Conservation (phyloP, 345 rosid species). For the Theobroma cacao region DNA sequence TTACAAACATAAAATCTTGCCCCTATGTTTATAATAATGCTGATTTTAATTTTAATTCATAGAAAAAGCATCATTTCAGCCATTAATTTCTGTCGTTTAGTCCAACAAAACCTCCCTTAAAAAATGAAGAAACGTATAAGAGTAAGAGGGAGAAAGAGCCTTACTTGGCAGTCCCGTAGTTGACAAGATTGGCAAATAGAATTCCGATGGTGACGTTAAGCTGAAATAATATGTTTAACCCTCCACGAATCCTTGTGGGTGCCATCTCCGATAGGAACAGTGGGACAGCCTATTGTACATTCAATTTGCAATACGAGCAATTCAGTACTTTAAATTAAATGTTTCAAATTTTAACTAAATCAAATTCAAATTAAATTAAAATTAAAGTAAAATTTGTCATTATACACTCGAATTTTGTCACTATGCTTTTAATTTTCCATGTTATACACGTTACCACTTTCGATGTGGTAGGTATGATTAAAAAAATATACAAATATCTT, state of each 20-base stretch:
- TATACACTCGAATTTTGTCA: too few species aligned
- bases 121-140: neutral
- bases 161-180: slow-evolving; percentile 90
- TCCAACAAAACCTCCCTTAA: too few species aligned
- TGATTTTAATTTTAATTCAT: neutral
- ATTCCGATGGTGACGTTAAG: slow-evolving; percentile 94
- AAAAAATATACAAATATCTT: neutral
- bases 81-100: too few species aligned
- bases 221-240: slow-evolving; percentile 85
- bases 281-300: slow-evolving; percentile 70
- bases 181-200: slow-evolving; percentile 87
- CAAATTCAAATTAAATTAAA: neutral
- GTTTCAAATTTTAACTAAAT: neutral
- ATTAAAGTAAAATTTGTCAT: too few species aligned
- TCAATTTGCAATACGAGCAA: neutral
- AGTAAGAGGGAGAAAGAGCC: slow-evolving; percentile 3
- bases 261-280: slow-evolving; percentile 95
- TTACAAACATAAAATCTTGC: neutral
- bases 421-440: too few species aligned
- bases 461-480: neutral
- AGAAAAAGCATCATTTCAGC: neutral
- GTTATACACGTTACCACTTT: too few species aligned
- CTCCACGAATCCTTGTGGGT: slow-evolving; percentile 93
- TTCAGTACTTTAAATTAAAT: neutral
- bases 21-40: neutral